Evolutionary conservation across 2,329 filamentous ascomycete species (phyloP), one percentile per base, ranked within the genome.

Genomic region (Alternaria brassicae): DNA sequence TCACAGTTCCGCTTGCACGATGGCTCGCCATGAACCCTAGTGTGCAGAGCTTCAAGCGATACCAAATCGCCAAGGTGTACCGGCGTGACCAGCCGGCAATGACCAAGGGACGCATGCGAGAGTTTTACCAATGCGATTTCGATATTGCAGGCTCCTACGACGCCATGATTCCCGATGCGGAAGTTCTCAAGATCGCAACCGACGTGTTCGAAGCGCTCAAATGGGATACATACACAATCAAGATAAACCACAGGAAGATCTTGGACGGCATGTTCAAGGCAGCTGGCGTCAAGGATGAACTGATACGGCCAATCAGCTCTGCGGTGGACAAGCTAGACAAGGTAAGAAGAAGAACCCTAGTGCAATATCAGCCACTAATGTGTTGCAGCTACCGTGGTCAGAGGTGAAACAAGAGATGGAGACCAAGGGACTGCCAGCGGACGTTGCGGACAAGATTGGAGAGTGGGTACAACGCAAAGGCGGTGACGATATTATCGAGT

Each of bases 271-370:
- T 97, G 67, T 97, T 98, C 79, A 86, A 92, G 75, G 91, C 97
- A 27, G 94, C 91, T 70, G 93, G 94, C 65, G 93, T 98, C 13
- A 92, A 93, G 2, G 82, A 86, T 58, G 90, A 96, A 57, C 93
- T 96, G 83, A 91, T 96, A 67, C 87, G 94, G 55, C 88, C 91
- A 28, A 97, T 97, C 72, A 95, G 91, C 37, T 95, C 91, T 23
- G 93, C 94, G 2, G 93, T 98, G 45, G 94, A 98, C 82, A 98
- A 98, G 83, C 83, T 98, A 54, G 94, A 97, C 80, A 98, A 98
- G 82, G 82, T 89, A 63, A 21, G 44, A 50, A 34, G 3, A 8
- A 19, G 6, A 6, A 19, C 3, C 37, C 9, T 19, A 12, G 5
- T 4, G 13, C 8, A 7, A 21, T 37, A 3, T n/a, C 9, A 10